Percentiles rank a stretch among this genome's conserved stretches.
These are phyloP conservation scores for Penicillium sp. DNA, from an alignment of 2,329 filamentous ascomycete species.

Conservation along the genomic window DNA sequence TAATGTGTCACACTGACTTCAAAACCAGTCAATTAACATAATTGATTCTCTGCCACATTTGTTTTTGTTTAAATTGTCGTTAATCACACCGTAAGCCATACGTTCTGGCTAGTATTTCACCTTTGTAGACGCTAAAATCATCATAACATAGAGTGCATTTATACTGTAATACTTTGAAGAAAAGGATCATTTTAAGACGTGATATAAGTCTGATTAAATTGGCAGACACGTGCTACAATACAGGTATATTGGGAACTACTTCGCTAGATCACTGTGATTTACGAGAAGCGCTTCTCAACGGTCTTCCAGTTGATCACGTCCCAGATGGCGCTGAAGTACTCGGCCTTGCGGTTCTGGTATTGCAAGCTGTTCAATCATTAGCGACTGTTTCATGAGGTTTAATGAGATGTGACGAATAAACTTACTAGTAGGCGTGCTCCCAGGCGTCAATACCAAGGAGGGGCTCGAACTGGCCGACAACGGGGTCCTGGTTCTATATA, in stretches of 20 bases:
- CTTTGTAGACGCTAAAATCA: background rate
- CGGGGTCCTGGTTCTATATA: conserved; percentile 76
- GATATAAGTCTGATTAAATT: background rate
- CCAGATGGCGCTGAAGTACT: conserved; percentile 94
- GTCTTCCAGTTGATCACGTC: conserved; percentile 96
- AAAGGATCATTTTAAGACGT: background rate
- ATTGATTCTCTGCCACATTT: background rate
- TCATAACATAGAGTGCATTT: background rate
- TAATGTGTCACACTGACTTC: background rate
- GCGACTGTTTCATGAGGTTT: conserved; percentile 3
- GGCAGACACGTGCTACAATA: conserved; percentile 19
- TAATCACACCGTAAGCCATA: background rate
- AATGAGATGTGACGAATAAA: background rate
- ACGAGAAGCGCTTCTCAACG: conserved; percentile 72
- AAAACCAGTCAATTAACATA: background rate
- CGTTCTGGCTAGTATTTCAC: background rate
- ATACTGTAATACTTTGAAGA: no score
- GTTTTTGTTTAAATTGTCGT: background rate
- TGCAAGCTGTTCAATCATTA: conserved; percentile 60
- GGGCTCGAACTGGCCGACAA: conserved; percentile 78
- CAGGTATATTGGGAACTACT: conserved; percentile 12
- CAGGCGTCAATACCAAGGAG: conserved; percentile 89
- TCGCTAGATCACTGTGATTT: conserved; percentile 23
- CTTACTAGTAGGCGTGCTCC: conserved; percentile 90
- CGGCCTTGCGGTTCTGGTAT: conserved; percentile 95